Evolutionary conservation across 495 filamentous ascomycete species (phyloP), one percentile per base, ranked within the genome.

Genomic region (Hyaloscypha hepaticicola): DNA sequence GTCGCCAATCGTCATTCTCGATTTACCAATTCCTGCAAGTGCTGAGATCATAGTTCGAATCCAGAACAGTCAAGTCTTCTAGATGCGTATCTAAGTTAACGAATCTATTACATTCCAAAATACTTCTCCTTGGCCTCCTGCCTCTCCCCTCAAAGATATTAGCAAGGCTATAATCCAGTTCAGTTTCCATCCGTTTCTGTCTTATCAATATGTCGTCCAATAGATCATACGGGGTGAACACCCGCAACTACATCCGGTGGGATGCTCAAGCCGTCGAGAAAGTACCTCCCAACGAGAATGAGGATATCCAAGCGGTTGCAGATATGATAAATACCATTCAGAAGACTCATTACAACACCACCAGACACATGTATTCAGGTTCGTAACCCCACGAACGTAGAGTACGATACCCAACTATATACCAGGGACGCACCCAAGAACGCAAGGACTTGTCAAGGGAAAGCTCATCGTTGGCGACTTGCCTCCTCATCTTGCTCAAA

Each of bases 291-390:
- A 70, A 70, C 51, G 80, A 83, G 55, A 66, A 74, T 11, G 79
- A 80, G 60, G 72, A 80, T 58, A 82, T 80, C 58, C 69, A 81
- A 63, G 76, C 74, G 8, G 76, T 79, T 26, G 77, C 79, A 60
- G 74, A 78, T 31, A 70, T 75, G 71, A 77, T 83, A 75, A 79
- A 82, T 63, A 60, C 67, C n/a, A 76, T 80, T 45, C 81, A 84
- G 60, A 77, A 72, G 65, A 72, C 74, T 9, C 75, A 79, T 64
- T 83, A 73, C 62, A 82, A 82, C 67, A 73, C 72, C 60, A 72
- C 76, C 60, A 72, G 77, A 25, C 77, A 82, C 65, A 75, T 70
- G 60, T 76, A 76, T 49, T 68, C 71, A 34, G 73, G 78, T 65
- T 64, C 26, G 27, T 65, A 31, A 7, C 3, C 22, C 22, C 27